Conservation (phyloP, 306 rosid genomes). For the Vachellia pachyceras region DNA sequence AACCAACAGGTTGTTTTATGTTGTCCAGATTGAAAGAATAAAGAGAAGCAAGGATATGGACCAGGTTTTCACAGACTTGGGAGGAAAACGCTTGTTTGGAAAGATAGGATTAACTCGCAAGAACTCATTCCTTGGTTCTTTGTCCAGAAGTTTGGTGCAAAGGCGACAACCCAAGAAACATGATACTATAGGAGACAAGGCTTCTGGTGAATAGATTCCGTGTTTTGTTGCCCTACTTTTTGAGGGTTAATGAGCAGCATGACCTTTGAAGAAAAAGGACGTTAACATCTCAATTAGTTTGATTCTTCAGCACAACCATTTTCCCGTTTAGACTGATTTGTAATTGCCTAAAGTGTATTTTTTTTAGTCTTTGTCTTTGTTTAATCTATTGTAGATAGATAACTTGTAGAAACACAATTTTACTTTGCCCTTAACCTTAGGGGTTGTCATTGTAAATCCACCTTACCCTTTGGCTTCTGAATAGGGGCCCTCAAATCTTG, state of each 20-base stretch:
- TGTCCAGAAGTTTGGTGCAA: constrained; percentile 63
- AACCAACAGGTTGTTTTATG: constrained; percentile 9
- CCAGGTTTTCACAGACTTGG: constrained; percentile 85
- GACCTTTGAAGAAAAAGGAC: constrained; percentile 35
- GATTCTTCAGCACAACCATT: constrained; percentile 55
- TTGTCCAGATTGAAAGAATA: constrained; percentile 78
- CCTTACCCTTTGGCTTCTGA: no score
- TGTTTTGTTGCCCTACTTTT: constrained; percentile 37
- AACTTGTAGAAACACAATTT: not conserved
- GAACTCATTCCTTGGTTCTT: constrained; percentile 65
- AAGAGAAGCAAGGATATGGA: constrained; percentile 64
- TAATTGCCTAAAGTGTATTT: not conserved
- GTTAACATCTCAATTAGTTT: constrained; percentile 41
- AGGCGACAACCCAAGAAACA: constrained; percentile 81
- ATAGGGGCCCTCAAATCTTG: no score
- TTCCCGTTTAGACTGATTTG: not conserved
- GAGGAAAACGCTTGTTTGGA: constrained; percentile 81
- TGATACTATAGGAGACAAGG: constrained; percentile 55
- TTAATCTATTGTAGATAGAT: not conserved
- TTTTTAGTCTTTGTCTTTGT: not conserved
- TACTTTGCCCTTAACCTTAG: not conserved
- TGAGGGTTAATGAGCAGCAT: constrained; percentile 32
- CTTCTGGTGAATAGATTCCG: not conserved
- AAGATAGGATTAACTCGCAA: constrained; percentile 68
- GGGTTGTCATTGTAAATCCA: not conserved